Conservation (phyloP, 768 basidiomycete species). For the Pisolithus tinctorius region DNA sequence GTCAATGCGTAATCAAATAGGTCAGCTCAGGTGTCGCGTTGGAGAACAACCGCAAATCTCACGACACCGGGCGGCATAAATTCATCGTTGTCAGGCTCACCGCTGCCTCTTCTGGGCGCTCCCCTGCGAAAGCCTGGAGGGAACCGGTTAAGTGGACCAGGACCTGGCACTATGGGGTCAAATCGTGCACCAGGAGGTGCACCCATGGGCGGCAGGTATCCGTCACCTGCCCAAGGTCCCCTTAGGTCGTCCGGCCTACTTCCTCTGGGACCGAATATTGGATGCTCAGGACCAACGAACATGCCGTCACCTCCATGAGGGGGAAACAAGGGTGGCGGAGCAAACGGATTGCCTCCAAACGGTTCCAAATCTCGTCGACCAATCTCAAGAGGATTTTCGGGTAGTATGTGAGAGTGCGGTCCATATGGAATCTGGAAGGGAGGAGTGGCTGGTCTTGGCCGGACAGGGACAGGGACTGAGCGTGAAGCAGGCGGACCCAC, state of each 20-base stretch:
- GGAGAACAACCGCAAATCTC: slow-evolving; percentile 23
- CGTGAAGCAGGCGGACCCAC: slow-evolving; percentile 29
- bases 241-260: slow-evolving; percentile 20
- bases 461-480: slow-evolving; percentile 32
- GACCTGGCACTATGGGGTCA: slow-evolving; percentile 71
- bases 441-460: slow-evolving; percentile 41
- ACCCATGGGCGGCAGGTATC: slow-evolving; percentile 78
- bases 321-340: slow-evolving; percentile 58
- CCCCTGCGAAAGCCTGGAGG: slow-evolving; percentile 36
- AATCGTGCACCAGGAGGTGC: slow-evolving; percentile 88
- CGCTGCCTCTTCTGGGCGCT: slow-evolving; percentile 26
- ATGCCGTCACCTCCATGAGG: slow-evolving; percentile 68
- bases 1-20: slow-evolving; percentile 2
- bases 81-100: slow-evolving; percentile 77
- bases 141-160: slow-evolving; percentile 22
- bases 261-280: slow-evolving; percentile 57
- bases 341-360: slow-evolving; percentile 44
- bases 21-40: neutral
- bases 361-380: slow-evolving; percentile 81
- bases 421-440: slow-evolving; percentile 34
- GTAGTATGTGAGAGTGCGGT: slow-evolving; percentile 31
- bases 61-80: slow-evolving; percentile 82
- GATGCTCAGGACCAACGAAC: slow-evolving; percentile 83
- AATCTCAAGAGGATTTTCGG: slow-evolving; percentile 63
- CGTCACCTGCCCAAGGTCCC: slow-evolving; percentile 86